Base-by-base conservation (phyloP, 78 protist species). In the Dictyostelium intermedium region DNA sequence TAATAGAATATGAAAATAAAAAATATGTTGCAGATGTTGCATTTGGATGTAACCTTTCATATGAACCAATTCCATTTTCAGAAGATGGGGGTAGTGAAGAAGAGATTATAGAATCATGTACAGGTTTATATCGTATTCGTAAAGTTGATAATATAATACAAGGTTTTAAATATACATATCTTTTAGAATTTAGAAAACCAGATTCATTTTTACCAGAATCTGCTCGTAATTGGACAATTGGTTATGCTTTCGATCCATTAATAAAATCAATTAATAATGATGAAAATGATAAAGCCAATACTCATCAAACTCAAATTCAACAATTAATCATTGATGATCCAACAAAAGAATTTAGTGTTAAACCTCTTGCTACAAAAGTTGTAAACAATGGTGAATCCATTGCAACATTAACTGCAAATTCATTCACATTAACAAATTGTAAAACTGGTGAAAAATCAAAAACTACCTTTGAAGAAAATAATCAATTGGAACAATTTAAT, bases 21-120 rank as follows among this genome's bases (percentile, higher is more conserved):
- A 50, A 66, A 20, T 83, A 70, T 69, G 23, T 83, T 7, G 43
- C 70, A 34, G 89, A 83, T 70, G 80, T 69, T 69, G 89, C 77
- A 16, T 83, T 83, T 66, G 89, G 89, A 25, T n/a, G 70, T 41
- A 60, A 60, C 27, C 14, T 83, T 16, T 78, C 89, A 43, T 43
- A 66, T n/a, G 18, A 9, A 27, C 89, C 89, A 13, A 83, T 83
- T 14, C 80, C 63, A 41, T n/a, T 83, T 25, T 9, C 39, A 37
- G 43, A 39, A 39, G 43, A 2, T 5, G 43, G 4, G 2, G 25
- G 20, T 18, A 23, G 4, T 11, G 50, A 11, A 20, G 63, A 61
- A 6, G 1, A 7, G 0, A 25, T 20, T 20, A n/a, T n/a, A n/a
- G 72, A 5, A n/a, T 61, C 32, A 61, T 20, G 16, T 25, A 61